Evolutionary conservation across 108 stramenopile species (phyloP).

Genomic region (Ochromonas danica): DNA sequence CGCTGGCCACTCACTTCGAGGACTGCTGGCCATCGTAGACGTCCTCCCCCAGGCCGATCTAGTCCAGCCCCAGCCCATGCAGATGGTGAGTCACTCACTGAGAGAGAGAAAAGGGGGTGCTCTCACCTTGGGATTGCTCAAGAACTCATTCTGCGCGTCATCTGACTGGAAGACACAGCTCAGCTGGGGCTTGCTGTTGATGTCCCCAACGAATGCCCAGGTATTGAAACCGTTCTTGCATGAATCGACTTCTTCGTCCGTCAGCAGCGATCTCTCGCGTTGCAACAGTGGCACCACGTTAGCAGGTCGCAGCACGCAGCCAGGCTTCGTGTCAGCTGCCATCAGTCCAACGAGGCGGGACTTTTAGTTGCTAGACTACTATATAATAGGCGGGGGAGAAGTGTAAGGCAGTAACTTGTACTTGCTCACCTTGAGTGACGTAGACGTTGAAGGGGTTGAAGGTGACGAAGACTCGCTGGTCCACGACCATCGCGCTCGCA

Average conservation of each 20-base stretch:
- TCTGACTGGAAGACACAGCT: slow-evolving; percentile 89
- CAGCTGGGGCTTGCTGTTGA: slow-evolving; percentile 81
- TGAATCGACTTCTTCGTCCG: slow-evolving; percentile 74
- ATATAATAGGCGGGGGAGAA: too few relatives aligned
- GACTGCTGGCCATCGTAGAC: too few relatives aligned
- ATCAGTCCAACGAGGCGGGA: too few relatives aligned
- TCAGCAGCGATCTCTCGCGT: slow-evolving; percentile 66
- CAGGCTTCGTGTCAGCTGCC: slow-evolving; percentile 83
- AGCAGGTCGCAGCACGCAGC: slow-evolving; percentile 78
- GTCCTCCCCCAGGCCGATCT: too few relatives aligned
- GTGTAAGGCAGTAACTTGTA: too few relatives aligned
- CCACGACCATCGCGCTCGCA: slow-evolving; percentile 84
- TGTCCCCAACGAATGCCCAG: slow-evolving; percentile 90
- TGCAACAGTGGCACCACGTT: slow-evolving; percentile 80
- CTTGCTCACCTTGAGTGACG: slow-evolving; percentile 71
- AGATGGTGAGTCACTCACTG: too few relatives aligned
- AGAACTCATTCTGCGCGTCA: slow-evolving; percentile 92
- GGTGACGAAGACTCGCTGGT: slow-evolving; percentile 87
- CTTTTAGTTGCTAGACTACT: too few relatives aligned
- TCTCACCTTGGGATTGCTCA: slow-evolving; percentile 82
- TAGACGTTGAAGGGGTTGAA: slow-evolving; percentile 94
- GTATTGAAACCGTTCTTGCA: slow-evolving; percentile 90
- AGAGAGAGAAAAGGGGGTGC: too few relatives aligned
- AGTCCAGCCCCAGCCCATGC: too few relatives aligned
- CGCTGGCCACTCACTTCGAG: too few relatives aligned